Evolutionary conservation across 805 yeast genomes (phyloP), one percentile per base, ranked within the genome.

Genomic region (Saturnispora galanensis): DNA sequence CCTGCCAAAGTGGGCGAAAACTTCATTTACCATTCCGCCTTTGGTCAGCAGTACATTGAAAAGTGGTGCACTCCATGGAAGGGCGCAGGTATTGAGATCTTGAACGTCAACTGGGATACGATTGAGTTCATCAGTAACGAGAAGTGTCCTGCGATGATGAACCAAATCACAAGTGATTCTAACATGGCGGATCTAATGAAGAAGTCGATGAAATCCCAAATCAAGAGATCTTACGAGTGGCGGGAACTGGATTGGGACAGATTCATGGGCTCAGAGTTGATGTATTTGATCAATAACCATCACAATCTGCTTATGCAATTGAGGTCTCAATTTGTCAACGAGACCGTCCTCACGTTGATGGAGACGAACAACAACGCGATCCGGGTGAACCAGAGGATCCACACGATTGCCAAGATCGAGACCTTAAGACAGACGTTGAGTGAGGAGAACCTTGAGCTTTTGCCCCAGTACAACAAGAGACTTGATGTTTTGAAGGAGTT

Each of bases 381-480:
- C 53, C 18, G 53, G 64, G 36, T 77, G 17, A 68, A 73, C 36
- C 64, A 69, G 38, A 75, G 71, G 48, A 67, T 68, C 44, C 47
- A 57, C 28, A 57, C 84, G 17, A 68, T 71, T 45, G 55, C 60
- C 11, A 69, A 79, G 47, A 79, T 89, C 17, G 72, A 66, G 10
- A 61, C 70, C 0, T 60, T 86, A 53, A 77, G 77, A 53, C 69
- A 73, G 39, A 65, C 82, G 39, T 74, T 88, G 51, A 81, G 95
- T 1, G 95, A 86, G 47, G 95, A 89, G 53, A 93, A 89, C 56
- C 66, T 93, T 55, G 96, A 86, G 52, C 67, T 93, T 38, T 69
- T 93, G 32, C 97, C 98, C 0, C 96, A 93, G 58, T 93, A 93
- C 58, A 94, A 87, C 56, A 95, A 86, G 61, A 76, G 98, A 53